Evolutionary conservation across 345 rosid species (phyloP).

Genomic region (Gossypium stocksii): DNA sequence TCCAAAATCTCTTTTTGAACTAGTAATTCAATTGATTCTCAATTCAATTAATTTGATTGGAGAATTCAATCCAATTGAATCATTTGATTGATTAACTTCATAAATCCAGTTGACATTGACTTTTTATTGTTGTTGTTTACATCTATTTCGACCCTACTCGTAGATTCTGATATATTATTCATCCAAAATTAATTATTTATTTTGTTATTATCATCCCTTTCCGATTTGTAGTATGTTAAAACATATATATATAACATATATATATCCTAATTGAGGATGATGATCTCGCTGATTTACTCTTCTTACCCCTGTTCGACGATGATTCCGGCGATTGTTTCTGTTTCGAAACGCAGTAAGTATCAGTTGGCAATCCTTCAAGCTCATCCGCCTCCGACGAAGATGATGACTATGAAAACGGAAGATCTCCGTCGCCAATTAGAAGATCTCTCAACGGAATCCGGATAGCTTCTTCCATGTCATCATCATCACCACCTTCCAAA

Average conservation of each 20-base stretch:
- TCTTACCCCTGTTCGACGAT: slow-evolving; percentile 51
- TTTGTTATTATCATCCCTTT: too few relatives aligned
- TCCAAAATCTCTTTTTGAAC: too few relatives aligned
- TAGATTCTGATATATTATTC: too few relatives aligned
- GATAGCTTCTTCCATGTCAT: slow-evolving; percentile 16
- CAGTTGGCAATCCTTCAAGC: slow-evolving; percentile 39
- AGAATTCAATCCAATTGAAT: rapidly evolving
- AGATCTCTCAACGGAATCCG: slow-evolving; percentile 42
- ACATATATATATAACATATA: too few relatives aligned
- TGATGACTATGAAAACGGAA: slow-evolving; percentile 17
- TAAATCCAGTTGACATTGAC: too few relatives aligned
- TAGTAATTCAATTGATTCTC: too few relatives aligned
- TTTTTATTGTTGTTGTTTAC: too few relatives aligned
- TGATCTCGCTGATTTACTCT: slow-evolving; percentile 73
- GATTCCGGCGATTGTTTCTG: slow-evolving; percentile 37
- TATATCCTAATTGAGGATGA: slow-evolving; percentile 17
- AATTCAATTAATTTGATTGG: too few relatives aligned
- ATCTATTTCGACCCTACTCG: too few relatives aligned
- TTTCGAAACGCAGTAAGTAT: slow-evolving; percentile 62
- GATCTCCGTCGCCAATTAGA: slow-evolving; percentile 37
- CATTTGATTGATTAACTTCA: too few relatives aligned
- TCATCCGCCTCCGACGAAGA: slow-evolving; percentile 72
- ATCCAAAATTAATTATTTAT: too few relatives aligned
- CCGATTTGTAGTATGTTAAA: too few relatives aligned
- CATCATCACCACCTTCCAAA: slow-evolving; percentile 34